A percentile compares a stretch with the other conserved stretches of the same genome.
Evolutionary conservation across 2,329 filamentous ascomycete species (phyloP).

Genomic region (Alternaria tenuissima): DNA sequence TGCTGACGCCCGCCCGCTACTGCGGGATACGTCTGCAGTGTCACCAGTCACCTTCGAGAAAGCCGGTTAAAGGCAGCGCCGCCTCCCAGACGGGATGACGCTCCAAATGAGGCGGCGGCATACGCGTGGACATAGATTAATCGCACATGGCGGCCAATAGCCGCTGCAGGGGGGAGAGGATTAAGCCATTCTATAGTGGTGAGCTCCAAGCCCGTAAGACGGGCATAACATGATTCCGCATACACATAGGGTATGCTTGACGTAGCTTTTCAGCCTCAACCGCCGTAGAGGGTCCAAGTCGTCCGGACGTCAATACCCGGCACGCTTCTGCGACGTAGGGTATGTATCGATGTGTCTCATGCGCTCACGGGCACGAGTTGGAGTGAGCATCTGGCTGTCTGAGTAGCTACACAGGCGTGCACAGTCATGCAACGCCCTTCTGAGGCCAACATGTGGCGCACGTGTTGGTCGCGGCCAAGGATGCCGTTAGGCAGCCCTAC

Average conservation of each 20-base stretch:
- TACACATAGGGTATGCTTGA: constrained; percentile 6
- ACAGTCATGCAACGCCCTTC: not conserved
- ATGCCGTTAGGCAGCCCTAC: not conserved
- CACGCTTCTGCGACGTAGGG: not conserved
- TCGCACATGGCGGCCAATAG: constrained; percentile 2
- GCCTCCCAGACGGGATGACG: constrained; percentile 6
- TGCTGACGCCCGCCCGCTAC: not conserved
- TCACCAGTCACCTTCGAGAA: constrained; percentile 14
- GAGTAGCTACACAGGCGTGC: not conserved
- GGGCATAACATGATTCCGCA: not conserved
- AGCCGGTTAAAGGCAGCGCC: constrained; percentile 12
- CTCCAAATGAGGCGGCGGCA: constrained; percentile 3
- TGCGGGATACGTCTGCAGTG: constrained; percentile 11
- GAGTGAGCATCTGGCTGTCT: not conserved
- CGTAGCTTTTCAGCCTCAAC: constrained; percentile 5
- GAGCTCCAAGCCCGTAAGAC: not conserved
- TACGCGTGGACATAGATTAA: constrained; percentile 2
- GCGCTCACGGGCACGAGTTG: not conserved
- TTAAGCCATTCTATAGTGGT: not conserved
- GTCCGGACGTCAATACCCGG: not conserved
- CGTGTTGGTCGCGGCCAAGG: not conserved
- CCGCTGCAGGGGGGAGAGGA: not conserved
- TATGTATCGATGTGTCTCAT: not conserved
- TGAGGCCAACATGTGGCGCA: not conserved
- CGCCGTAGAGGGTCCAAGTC: not conserved